These are phyloP conservation scores for Penicillium frequentans DNA, from an alignment of 2,329 filamentous ascomycete genomes.

Conservation along the genomic window DNA sequence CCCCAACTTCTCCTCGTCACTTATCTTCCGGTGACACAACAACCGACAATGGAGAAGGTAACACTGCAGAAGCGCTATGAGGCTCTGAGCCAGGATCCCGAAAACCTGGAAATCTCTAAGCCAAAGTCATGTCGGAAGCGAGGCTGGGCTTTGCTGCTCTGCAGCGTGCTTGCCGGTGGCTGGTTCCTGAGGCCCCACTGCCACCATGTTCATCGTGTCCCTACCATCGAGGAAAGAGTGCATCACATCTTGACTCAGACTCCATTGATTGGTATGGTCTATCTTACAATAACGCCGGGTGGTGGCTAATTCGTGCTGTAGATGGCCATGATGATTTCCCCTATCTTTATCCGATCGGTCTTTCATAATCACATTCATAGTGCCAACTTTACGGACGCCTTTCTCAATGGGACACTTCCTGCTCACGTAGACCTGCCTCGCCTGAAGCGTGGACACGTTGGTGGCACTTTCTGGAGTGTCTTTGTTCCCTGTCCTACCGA, in stretches of 20 bases:
- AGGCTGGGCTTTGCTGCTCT: slow-evolving; percentile 12
- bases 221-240: slow-evolving; percentile 40
- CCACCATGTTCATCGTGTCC: slow-evolving; percentile 1
- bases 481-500: slow-evolving; percentile 75
- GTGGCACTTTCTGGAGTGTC: slow-evolving; percentile 92
- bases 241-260: slow-evolving; percentile 46
- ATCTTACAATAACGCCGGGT: background rate
- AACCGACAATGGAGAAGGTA: slow-evolving; percentile 4
- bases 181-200: slow-evolving; percentile 17
- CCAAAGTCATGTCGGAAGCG: background rate
- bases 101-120: background rate
- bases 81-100: background rate
- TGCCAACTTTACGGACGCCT: slow-evolving; percentile 70
- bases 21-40: background rate
- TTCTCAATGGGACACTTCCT: slow-evolving; percentile 67
- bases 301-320: slow-evolving; percentile 33
- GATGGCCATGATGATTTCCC: slow-evolving; percentile 87
- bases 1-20: background rate
- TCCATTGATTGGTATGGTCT: slow-evolving; percentile 48
- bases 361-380: slow-evolving; percentile 79
- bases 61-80: background rate
- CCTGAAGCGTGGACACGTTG: slow-evolving; percentile 63
- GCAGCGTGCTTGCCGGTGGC: slow-evolving; percentile 5
- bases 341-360: slow-evolving; percentile 65
- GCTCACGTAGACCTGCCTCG: slow-evolving; percentile 79